Evolutionary conservation across 495 filamentous ascomycete genomes (phyloP).

Genomic region (Astrothelium subdiscretum): DNA sequence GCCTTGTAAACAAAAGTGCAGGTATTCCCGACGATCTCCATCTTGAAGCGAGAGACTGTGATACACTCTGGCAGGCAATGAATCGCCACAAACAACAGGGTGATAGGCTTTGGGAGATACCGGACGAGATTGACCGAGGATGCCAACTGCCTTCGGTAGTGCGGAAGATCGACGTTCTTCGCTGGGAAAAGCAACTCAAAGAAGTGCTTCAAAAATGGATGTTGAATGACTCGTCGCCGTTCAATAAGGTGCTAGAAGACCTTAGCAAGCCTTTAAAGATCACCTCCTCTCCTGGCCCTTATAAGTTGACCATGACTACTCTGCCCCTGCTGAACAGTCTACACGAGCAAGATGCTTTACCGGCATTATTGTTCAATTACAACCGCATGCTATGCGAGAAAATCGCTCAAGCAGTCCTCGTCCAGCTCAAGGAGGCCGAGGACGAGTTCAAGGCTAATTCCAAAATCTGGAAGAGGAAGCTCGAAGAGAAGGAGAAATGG

Average conservation of each 20-base stretch:
- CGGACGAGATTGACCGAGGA: constrained; percentile 36
- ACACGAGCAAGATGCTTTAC: constrained; percentile 51
- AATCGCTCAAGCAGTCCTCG: constrained; percentile 36
- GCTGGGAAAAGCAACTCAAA: constrained; percentile 56
- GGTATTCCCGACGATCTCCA: constrained; percentile 53
- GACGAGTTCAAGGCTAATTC: constrained; percentile 41
- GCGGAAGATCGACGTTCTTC: constrained; percentile 49
- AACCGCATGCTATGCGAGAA: constrained; percentile 52
- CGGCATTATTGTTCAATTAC: constrained; percentile 68
- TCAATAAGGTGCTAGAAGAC: constrained; percentile 39
- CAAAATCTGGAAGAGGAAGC: constrained; percentile 44
- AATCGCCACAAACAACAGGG: constrained; percentile 33
- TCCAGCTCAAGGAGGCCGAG: constrained; percentile 43
- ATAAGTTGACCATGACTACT: constrained; percentile 34
- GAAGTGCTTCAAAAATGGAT: constrained; percentile 48
- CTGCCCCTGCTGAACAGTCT: constrained; percentile 51
- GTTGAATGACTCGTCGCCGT: constrained; percentile 45
- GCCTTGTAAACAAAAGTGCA: constrained; percentile 45
- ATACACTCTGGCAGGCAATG: constrained; percentile 52
- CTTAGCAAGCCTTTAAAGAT: constrained; percentile 26
- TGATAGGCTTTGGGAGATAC: constrained; percentile 32
- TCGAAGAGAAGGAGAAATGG: constrained; percentile 43
- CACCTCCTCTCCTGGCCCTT: constrained; percentile 8
- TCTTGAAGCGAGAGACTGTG: constrained; percentile 60
- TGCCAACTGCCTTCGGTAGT: constrained; percentile 32